phyloP scores from a whole-genome alignment of 108 stramenopile genomes.

The Licmophora abbreviata region DNA sequence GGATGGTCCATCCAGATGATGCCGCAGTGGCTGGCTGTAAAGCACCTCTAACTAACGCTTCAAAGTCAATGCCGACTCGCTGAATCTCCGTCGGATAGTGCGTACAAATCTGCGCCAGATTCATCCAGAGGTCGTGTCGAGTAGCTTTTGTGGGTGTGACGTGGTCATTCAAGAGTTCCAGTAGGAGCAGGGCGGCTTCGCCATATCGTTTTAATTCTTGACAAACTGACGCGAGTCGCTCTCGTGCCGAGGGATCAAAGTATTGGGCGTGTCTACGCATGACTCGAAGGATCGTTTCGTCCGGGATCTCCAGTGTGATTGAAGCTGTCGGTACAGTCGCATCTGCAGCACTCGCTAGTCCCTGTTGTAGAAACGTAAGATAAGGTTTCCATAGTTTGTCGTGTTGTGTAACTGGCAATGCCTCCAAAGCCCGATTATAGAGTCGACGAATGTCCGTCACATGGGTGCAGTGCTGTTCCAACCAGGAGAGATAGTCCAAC shows the following conservation, averaged over 20 bases:
- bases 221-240: slow-evolving; percentile 44
- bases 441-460: slow-evolving; percentile 55
- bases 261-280: slow-evolving; percentile 23
- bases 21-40: slow-evolving; percentile 23
- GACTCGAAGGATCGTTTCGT: slow-evolving; percentile 12
- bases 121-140: slow-evolving; percentile 92
- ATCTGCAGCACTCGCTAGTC: neutral
- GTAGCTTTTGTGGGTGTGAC: slow-evolving; percentile 52
- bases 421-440: slow-evolving; percentile 86
- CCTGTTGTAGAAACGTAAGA: neutral
- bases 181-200: slow-evolving; percentile 84
- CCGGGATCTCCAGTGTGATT: slow-evolving; percentile 2
- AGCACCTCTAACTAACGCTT: slow-evolving; percentile 82
- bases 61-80: slow-evolving; percentile 72
- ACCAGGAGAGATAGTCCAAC: slow-evolving; percentile 66
- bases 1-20: slow-evolving; percentile 15
- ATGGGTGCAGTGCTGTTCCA: slow-evolving; percentile 9
- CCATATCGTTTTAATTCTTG: slow-evolving; percentile 43
- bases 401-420: slow-evolving; percentile 93
- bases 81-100: slow-evolving; percentile 76
- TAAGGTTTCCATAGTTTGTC: slow-evolving; percentile 67
- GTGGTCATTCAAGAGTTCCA: slow-evolving; percentile 77
- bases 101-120: slow-evolving; percentile 84
- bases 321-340: neutral
- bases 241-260: slow-evolving; percentile 26